phyloP scores from a whole-genome alignment of 768 basidiomycete genomes.

The Lactarius vividus region DNA sequence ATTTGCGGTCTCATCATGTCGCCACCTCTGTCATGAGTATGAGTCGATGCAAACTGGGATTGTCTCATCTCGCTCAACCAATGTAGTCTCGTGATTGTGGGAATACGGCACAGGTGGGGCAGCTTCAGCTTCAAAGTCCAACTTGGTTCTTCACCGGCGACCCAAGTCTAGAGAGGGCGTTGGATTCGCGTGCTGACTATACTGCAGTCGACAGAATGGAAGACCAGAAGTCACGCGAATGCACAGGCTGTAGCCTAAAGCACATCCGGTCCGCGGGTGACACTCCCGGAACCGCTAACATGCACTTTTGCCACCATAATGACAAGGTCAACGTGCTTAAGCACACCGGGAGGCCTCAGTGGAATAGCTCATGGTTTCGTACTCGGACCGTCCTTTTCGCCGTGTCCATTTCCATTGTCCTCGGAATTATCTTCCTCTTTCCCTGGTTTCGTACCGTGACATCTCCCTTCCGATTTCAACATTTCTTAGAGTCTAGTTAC shows the following conservation, averaged over 20 bases:
- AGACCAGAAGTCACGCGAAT: background rate
- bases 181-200: background rate
- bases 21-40: too few species aligned
- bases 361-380: conserved; percentile 4
- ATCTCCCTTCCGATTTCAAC: background rate
- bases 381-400: background rate
- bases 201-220: background rate
- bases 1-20: background rate
- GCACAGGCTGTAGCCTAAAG: background rate
- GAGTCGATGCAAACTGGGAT: too few species aligned
- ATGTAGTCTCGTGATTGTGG: background rate
- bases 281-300: background rate
- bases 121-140: too few species aligned
- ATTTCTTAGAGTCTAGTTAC: background rate
- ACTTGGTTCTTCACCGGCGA: background rate
- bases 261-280: background rate
- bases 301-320: background rate
- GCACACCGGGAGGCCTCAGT: background rate
- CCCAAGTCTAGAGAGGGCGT: background rate
- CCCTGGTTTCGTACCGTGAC: background rate
- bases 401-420: background rate
- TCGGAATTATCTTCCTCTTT: background rate
- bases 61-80: too few species aligned
- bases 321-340: background rate
- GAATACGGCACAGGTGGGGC: background rate